Conservation (phyloP, 768 basidiomycete species). For the Glaciozyma antarctica region DNA sequence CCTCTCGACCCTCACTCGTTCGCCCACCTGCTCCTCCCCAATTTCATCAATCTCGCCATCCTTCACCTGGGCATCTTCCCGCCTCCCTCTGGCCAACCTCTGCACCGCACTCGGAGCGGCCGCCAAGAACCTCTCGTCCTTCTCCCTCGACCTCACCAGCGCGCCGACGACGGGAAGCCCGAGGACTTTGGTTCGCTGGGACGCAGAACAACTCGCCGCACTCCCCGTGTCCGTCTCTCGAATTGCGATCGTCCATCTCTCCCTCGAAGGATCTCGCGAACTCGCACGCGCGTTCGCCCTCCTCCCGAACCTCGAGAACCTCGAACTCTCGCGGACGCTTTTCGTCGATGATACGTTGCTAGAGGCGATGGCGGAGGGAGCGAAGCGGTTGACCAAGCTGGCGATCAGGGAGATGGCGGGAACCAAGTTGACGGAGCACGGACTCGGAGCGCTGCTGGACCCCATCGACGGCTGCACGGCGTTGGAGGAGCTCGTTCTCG, state of each 20-base stretch:
- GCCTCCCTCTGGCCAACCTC: constrained; percentile 14
- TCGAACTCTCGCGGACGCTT: constrained; percentile 16
- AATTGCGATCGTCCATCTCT: constrained; percentile 18
- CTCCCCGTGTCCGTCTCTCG: constrained; percentile 6
- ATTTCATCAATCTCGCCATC: constrained; percentile 8
- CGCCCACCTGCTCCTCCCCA: constrained; percentile 10
- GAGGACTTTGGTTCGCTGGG: constrained; percentile 5
- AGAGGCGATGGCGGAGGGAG: background rate
- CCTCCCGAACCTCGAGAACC: constrained; percentile 16
- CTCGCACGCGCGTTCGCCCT: background rate
- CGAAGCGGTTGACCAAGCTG: constrained; percentile 10
- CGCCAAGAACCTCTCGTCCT: background rate
- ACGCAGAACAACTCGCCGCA: constrained; percentile 11
- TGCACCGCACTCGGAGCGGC: constrained; percentile 19
- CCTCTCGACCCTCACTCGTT: constrained; percentile 8
- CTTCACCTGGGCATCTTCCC: constrained; percentile 15
- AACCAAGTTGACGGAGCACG: constrained; percentile 18
- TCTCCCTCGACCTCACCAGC: background rate
- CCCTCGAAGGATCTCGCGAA: background rate
- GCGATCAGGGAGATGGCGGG: constrained; percentile 22
- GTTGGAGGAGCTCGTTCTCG: constrained; percentile 15
- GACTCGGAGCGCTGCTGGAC: constrained; percentile 2
- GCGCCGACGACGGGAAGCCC: background rate
- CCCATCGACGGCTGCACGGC: constrained; percentile 12
- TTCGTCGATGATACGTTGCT: constrained; percentile 25